Conservation (phyloP, 257 asterid species). For the Euphrasia confusa region DNA sequence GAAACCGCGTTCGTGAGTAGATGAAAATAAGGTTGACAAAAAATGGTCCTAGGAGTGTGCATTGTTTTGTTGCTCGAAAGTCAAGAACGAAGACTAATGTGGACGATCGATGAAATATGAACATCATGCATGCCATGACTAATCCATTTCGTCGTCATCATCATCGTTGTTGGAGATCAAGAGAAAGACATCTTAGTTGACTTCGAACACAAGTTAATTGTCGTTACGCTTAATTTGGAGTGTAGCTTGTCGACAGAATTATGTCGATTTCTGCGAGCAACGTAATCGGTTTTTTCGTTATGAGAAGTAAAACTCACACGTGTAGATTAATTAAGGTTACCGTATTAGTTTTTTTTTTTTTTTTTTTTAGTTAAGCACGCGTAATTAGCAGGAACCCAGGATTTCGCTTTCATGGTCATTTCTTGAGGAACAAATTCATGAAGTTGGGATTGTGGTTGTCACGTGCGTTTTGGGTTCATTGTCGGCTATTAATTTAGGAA, state of each 20-base stretch:
- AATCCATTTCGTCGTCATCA: background rate
- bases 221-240: background rate
- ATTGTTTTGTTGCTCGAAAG: background rate
- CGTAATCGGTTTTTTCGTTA: too few relatives aligned
- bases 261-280: too few relatives aligned
- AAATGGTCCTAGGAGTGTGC: conserved; percentile 11
- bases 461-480: background rate
- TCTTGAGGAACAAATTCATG: conserved; percentile 1
- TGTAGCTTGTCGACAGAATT: background rate
- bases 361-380: background rate
- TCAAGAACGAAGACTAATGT: background rate
- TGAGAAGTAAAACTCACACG: too few relatives aligned
- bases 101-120: background rate
- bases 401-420: conserved; percentile 31
- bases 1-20: background rate
- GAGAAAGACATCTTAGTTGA: conserved; percentile 1
- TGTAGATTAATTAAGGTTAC: too few relatives aligned
- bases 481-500: background rate
- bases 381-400: conserved; percentile 23
- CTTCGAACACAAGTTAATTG: conserved; percentile 12
- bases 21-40: conserved; percentile 5
- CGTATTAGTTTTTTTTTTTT: too few relatives aligned
- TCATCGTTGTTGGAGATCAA: too few relatives aligned
- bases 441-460: too few relatives aligned
- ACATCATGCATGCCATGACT: conserved; percentile 4